phyloP scores from a whole-genome alignment of 306 rosid genomes.

The Fragaria ananassa region DNA sequence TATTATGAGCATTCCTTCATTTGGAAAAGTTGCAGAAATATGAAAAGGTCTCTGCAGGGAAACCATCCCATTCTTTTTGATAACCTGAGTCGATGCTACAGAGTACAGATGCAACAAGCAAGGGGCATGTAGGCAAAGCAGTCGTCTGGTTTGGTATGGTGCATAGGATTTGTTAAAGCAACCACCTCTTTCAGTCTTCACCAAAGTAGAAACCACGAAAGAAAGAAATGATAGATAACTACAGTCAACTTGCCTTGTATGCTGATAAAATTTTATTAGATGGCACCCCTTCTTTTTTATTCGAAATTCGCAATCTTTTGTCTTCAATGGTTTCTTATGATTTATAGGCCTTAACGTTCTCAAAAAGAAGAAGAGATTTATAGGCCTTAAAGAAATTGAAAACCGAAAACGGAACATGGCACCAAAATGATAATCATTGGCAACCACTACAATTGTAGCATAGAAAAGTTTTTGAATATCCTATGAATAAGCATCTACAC shows the following conservation, averaged over 20 bases:
- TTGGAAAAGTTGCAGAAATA: background rate
- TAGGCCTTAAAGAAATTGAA: background rate
- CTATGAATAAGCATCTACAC: background rate
- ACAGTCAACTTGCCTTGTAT: background rate
- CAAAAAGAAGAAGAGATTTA: too few relatives aligned
- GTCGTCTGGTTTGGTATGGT: background rate
- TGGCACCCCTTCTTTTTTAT: background rate
- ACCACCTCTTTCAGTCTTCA: background rate
- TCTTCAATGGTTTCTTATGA: background rate
- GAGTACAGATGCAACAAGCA: background rate
- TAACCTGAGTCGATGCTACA: background rate
- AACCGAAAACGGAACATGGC: background rate
- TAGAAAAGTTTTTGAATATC: background rate
- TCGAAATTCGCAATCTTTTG: background rate
- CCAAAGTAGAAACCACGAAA: background rate
- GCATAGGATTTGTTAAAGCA: background rate
- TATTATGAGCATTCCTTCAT: conserved; percentile 9
- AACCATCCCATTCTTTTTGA: background rate
- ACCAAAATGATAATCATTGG: background rate
- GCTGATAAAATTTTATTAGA: background rate
- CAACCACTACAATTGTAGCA: background rate
- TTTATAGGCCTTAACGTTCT: background rate
- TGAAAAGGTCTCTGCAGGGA: background rate
- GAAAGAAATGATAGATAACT: background rate
- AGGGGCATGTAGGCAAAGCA: background rate